Conservation (phyloP, 2,329 filamentous ascomycete genomes). For the Diaporthe citriasiana region DNA sequence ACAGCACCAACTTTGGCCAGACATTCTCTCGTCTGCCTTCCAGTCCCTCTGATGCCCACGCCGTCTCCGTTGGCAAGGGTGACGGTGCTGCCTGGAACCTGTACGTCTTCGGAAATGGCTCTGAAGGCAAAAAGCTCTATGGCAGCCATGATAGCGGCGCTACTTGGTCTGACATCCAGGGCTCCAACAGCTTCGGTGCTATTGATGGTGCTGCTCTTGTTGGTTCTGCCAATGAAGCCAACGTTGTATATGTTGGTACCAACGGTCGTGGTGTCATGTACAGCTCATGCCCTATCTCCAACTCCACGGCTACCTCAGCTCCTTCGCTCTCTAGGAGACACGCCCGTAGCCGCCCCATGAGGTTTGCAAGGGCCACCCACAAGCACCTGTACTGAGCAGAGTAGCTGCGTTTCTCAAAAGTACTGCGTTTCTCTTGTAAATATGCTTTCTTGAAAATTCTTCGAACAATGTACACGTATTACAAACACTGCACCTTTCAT, state of each 20-base stretch:
- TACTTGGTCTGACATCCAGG: slow-evolving; percentile 63
- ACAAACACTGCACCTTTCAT: neutral
- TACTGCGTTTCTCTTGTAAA: neutral
- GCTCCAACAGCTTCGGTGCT: slow-evolving; percentile 60
- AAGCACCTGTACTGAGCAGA: neutral
- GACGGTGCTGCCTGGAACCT: slow-evolving; percentile 58
- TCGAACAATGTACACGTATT: neutral
- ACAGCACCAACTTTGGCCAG: slow-evolving; percentile 64
- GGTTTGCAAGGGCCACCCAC: neutral
- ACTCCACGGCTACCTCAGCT: neutral
- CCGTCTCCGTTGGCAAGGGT: slow-evolving; percentile 60
- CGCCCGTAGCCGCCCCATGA: neutral
- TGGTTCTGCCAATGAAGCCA: slow-evolving; percentile 61
- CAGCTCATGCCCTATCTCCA: neutral
- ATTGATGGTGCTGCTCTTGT: slow-evolving; percentile 56
- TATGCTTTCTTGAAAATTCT: neutral
- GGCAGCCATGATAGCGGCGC: slow-evolving; percentile 59
- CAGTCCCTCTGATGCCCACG: slow-evolving; percentile 56
- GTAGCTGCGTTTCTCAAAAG: neutral
- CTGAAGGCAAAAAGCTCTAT: slow-evolving; percentile 60
- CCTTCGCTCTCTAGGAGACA: neutral
- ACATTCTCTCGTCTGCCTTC: slow-evolving; percentile 60
- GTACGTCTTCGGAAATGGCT: slow-evolving; percentile 62
- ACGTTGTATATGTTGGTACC: slow-evolving; percentile 64
- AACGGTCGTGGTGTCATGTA: slow-evolving; percentile 64